Evolutionary conservation across 176 grass and related monocot species (phyloP), one percentile per base, ranked within the genome.

Genomic region (Olyra latifolia): DNA sequence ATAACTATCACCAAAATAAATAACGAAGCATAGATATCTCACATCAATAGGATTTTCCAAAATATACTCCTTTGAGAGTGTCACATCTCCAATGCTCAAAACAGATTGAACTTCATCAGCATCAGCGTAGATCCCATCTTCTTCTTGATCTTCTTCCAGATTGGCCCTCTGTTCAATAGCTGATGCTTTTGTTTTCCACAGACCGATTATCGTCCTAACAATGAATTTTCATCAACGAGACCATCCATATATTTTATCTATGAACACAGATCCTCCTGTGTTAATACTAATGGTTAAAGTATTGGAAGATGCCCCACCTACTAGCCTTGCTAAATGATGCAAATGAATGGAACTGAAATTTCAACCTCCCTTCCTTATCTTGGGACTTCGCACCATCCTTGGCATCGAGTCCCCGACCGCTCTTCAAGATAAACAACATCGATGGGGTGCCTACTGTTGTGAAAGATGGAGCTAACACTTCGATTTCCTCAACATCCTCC

Each of bases 321-420:
- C 62, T 92, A 61, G 88, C 69, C 74, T 82, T 91, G 67, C 84
- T 87, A 63, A 98, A 98, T 0, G 92, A 93, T n/a, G 78, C 85
- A 72, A 95, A 98, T 9, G 92, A 94, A n/a, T 93, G 92, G 71
- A 95, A 95, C 84, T 92, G 88, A 72, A 98, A 95, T 45, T 88
- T 98, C 44, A 98, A 24, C 29, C 92, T 95, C 53, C 90, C 95
- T 77, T 98, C 81, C 53, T 87, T 89, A 59, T 98, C 95, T 63
- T 95, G 90, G 19, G 80, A 87, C 63, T 95, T 98, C 0, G 92
- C 90, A 30, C 95, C 88, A 17, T 71, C 83, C 46, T 87, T 84
- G 19, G 90, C 92, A 5, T 93, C 95, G 2, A 95, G 80, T 54
- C 95, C 92, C 10, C 90, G 81, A 4, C 84, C 92, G 19, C 78